Percentiles rank a stretch among this genome's conserved stretches.
phyloP scores from a whole-genome alignment of 257 asterid genomes.

The Mentha longifolia region DNA sequence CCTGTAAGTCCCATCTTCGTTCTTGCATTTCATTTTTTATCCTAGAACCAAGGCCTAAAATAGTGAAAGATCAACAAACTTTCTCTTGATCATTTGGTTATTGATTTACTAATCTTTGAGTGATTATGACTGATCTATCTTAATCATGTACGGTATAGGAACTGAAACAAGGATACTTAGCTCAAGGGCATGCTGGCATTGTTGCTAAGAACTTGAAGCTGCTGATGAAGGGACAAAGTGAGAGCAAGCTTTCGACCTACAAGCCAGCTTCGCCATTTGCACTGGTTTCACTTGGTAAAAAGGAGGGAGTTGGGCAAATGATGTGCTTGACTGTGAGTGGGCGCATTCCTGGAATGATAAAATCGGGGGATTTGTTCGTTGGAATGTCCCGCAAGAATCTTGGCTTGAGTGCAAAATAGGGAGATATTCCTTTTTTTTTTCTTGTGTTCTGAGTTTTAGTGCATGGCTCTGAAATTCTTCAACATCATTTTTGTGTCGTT shows the following conservation, averaged over 20 bases:
- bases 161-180: slow-evolving; percentile 81
- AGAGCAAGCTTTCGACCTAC: slow-evolving; percentile 50
- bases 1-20: slow-evolving; percentile 53
- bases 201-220: slow-evolving; percentile 75
- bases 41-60: neutral
- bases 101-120: neutral
- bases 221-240: slow-evolving; percentile 46
- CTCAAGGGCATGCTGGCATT: slow-evolving; percentile 58
- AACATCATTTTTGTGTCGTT: slow-evolving; percentile 8
- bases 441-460: slow-evolving; percentile 19
- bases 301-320: slow-evolving; percentile 63
- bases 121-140: neutral
- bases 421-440: neutral
- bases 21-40: neutral
- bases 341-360: slow-evolving; percentile 75
- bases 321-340: slow-evolving; percentile 57
- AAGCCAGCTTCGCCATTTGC: slow-evolving; percentile 65
- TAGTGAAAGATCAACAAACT: neutral
- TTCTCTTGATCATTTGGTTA: neutral
- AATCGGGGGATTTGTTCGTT: slow-evolving; percentile 84
- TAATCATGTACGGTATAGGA: slow-evolving; percentile 46
- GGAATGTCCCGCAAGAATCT: slow-evolving; percentile 56
- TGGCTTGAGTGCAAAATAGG: slow-evolving; percentile 49
- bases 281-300: slow-evolving; percentile 72
- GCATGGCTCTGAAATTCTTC: slow-evolving; percentile 2